Conservation (phyloP, 208 protist species). For the Leptomonas pyrrhocoris region DNA sequence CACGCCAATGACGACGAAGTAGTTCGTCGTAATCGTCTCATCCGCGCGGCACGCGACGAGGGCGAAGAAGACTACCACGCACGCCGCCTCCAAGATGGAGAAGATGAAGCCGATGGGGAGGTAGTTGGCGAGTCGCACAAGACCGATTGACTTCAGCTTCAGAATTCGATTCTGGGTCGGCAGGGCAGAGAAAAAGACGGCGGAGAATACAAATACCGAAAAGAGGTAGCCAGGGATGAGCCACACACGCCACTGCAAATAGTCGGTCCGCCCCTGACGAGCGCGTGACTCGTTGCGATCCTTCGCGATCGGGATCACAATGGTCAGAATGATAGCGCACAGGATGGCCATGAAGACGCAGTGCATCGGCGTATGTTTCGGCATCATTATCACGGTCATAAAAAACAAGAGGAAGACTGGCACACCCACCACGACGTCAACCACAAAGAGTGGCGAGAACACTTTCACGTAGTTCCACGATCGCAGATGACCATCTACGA, state of each 20-base stretch:
- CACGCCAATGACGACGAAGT: conserved; percentile 66
- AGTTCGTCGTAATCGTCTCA: conserved; percentile 65
- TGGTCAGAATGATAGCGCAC: conserved; percentile 48
- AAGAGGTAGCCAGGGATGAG: conserved; percentile 72
- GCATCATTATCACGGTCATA: conserved; percentile 26
- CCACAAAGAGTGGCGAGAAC: conserved; percentile 65
- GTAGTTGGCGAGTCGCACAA: conserved; percentile 36
- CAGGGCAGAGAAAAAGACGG: conserved; percentile 13
- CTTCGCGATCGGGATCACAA: conserved; percentile 72
- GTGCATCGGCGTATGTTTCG: conserved; percentile 16
- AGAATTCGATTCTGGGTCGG: conserved; percentile 23
- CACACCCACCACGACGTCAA: conserved; percentile 47
- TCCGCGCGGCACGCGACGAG: conserved; percentile 76
- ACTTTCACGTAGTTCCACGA: conserved; percentile 82
- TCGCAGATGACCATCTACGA: conserved; percentile 45
- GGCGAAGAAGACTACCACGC: conserved; percentile 49
- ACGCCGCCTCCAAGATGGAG: conserved; percentile 33
- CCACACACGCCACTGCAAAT: conserved; percentile 62
- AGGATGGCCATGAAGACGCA: conserved; percentile 28
- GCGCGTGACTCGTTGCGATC: conserved; percentile 52
- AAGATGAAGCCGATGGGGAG: conserved; percentile 39
- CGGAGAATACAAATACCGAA: conserved; percentile 39
- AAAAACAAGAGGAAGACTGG: conserved; percentile 28
- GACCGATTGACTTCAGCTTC: conserved; percentile 27
- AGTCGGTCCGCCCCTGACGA: conserved; percentile 36